A percentile compares a stretch with the other conserved stretches of the same genome.
phyloP scores from a whole-genome alignment of 495 filamentous ascomycete genomes.

The Penicillium turbatum region DNA sequence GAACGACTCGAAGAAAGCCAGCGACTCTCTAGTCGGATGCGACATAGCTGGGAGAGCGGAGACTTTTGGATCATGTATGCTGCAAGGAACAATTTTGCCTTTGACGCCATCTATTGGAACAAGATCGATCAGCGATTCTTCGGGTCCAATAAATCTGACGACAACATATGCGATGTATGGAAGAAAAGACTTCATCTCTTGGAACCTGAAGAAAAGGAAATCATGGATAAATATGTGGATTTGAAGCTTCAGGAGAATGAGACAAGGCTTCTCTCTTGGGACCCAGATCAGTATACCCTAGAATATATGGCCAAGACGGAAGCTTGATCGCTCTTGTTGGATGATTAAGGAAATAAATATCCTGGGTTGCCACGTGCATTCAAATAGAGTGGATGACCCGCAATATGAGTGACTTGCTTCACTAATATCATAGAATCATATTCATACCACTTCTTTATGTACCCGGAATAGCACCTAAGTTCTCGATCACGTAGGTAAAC shows the following conservation, averaged over 20 bases:
- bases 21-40: conserved; percentile 13
- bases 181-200: conserved; percentile 11
- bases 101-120: conserved; percentile 17
- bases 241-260: conserved; percentile 11
- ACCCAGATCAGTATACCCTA: conserved; percentile 17
- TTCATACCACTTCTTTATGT: too few species aligned
- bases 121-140: conserved; percentile 16
- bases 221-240: conserved; percentile 12
- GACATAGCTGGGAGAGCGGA: conserved; percentile 11
- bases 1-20: conserved; percentile 2
- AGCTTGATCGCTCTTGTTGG: too few species aligned
- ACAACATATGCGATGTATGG: conserved; percentile 4
- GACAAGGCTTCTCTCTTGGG: conserved; percentile 12
- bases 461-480: too few species aligned
- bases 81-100: conserved; percentile 12
- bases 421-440: too few species aligned
- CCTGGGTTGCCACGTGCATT: too few species aligned
- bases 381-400: too few species aligned
- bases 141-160: background rate
- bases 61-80: conserved; percentile 16
- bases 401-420: too few species aligned
- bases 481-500: too few species aligned
- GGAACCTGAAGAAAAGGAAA: conserved; percentile 1
- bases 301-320: too few species aligned
- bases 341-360: too few species aligned